These are phyloP conservation scores for Daldinia grandis DNA, from an alignment of 495 filamentous ascomycete genomes.

Conservation along the genomic window DNA sequence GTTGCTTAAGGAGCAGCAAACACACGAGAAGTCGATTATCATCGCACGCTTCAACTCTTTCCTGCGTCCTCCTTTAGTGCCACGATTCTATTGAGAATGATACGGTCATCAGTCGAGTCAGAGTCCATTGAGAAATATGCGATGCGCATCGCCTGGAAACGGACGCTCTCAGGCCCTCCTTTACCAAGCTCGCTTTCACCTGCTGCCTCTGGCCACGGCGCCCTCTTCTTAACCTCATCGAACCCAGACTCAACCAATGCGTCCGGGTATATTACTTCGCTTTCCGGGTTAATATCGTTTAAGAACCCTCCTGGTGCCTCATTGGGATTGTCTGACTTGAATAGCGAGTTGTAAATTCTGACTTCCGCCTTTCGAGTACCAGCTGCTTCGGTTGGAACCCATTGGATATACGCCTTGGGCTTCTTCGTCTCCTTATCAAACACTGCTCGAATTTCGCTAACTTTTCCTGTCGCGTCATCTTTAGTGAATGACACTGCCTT, in stretches of 20 bases:
- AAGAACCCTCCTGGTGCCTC: constrained; percentile 77
- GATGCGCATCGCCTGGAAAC: constrained; percentile 93
- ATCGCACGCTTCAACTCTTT: constrained; percentile 58
- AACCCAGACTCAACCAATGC: constrained; percentile 89
- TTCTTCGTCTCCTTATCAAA: constrained; percentile 77
- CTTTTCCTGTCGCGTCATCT: constrained; percentile 70
- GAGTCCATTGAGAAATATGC: constrained; percentile 87
- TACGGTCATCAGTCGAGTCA: constrained; percentile 76
- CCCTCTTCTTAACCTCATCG: constrained; percentile 74
- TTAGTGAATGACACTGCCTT: constrained; percentile 79
- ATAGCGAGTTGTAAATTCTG: constrained; percentile 82
- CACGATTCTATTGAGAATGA: constrained; percentile 92
- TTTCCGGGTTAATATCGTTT: constrained; percentile 84
- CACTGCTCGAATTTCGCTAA: constrained; percentile 73
- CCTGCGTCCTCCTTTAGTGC: constrained; percentile 88
- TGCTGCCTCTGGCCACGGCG: constrained; percentile 83
- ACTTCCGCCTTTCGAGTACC: constrained; percentile 79
- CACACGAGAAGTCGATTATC: not conserved
- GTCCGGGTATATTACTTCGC: constrained; percentile 76
- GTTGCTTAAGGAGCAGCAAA: not conserved
- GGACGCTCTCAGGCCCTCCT: constrained; percentile 72
- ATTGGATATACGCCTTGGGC: constrained; percentile 91
- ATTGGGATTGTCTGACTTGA: constrained; percentile 83
- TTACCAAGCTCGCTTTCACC: constrained; percentile 67
- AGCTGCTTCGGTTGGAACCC: constrained; percentile 73